These are phyloP conservation scores for Zangia roseola DNA, from an alignment of 768 basidiomycete genomes.

Conservation along the genomic window DNA sequence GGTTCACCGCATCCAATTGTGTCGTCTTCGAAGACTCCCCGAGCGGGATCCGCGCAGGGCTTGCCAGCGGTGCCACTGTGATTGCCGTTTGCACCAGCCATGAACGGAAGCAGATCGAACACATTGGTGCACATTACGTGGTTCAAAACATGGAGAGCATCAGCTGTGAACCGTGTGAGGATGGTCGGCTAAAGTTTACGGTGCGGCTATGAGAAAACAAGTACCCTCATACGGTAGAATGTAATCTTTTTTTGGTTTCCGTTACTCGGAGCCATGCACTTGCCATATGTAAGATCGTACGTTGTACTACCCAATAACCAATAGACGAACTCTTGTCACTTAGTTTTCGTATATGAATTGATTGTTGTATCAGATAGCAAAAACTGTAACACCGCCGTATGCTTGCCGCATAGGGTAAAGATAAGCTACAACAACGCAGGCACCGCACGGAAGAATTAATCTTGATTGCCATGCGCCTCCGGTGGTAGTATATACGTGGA, in stretches of 20 bases:
- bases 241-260: not conserved
- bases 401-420: too few species aligned
- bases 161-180: conserved; percentile 38
- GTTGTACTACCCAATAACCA: not conserved
- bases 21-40: conserved; percentile 80
- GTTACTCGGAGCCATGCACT: not conserved
- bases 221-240: not conserved
- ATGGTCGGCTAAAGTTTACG: conserved; percentile 45
- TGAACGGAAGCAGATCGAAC: conserved; percentile 51
- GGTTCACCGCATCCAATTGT: conserved; percentile 55
- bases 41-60: conserved; percentile 63
- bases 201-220: conserved; percentile 24
- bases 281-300: conserved; percentile 1
- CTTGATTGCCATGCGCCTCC: too few species aligned
- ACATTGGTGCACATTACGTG: conserved; percentile 55
- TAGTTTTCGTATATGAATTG: not conserved
- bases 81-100: conserved; percentile 77
- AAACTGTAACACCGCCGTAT: not conserved
- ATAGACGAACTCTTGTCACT: not conserved
- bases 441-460: too few species aligned
- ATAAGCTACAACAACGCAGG: too few species aligned
- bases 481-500: too few species aligned
- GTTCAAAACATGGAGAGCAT: conserved; percentile 56
- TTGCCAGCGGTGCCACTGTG: conserved; percentile 71
- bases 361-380: not conserved